Evolutionary conservation across 1,139 yeast genomes (phyloP).

Genomic region (Lodderomyces oxycetoniae): DNA sequence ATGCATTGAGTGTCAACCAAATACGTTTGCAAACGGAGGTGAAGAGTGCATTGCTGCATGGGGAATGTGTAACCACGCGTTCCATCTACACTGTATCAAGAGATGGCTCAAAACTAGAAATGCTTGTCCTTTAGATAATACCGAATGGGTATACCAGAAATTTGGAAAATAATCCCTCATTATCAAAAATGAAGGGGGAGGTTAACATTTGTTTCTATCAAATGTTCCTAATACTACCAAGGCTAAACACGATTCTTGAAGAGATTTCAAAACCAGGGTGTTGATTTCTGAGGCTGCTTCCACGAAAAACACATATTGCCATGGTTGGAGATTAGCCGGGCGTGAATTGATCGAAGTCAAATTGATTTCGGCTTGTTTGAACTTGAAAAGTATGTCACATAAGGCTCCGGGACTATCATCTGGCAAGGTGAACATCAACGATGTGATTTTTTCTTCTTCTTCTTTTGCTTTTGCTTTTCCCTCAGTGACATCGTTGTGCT

Average conservation of each 20-base stretch:
- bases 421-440: conserved; percentile 62
- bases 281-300: conserved; percentile 47
- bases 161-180: conserved; percentile 45
- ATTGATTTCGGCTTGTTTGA: conserved; percentile 57
- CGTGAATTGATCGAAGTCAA: conserved; percentile 71
- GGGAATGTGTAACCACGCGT: conserved; percentile 95
- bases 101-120: conserved; percentile 97
- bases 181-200: conserved; percentile 5
- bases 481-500: conserved; percentile 2
- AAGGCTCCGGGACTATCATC: conserved; percentile 74
- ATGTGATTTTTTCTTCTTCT: conserved; percentile 30
- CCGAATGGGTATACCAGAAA: conserved; percentile 88
- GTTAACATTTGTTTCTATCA: conserved; percentile 27
- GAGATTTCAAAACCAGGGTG: neutral
- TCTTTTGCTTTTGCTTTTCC: conserved; percentile 2
- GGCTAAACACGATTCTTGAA: conserved; percentile 22
- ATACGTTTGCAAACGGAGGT: conserved; percentile 59
- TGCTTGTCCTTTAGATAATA: conserved; percentile 94
- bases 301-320: conserved; percentile 83
- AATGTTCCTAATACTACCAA: conserved; percentile 38
- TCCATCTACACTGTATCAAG: conserved; percentile 92
- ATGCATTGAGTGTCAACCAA: conserved; percentile 94
- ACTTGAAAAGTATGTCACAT: conserved; percentile 58
- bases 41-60: conserved; percentile 94
- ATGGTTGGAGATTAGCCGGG: conserved; percentile 58